Evolutionary conservation across 2,329 filamentous ascomycete genomes (phyloP).

Genomic region (Chrysoporthe austroafricana): DNA sequence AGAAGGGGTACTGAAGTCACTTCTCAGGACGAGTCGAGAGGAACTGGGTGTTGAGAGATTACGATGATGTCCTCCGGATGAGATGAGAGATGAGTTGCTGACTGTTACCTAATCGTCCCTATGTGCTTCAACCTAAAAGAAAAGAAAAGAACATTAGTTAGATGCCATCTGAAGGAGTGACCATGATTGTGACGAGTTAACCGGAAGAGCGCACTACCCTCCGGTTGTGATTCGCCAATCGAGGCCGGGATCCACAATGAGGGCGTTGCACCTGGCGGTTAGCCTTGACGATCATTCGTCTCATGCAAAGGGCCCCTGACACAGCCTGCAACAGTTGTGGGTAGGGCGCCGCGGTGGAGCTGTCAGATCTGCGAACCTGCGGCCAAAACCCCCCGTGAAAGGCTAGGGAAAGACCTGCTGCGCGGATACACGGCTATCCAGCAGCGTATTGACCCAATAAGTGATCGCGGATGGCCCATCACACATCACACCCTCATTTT

Average conservation of each 20-base stretch:
- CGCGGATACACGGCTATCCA: conserved; percentile 1
- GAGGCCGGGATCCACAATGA: neutral
- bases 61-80: neutral
- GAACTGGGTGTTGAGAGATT: neutral
- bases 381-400: neutral
- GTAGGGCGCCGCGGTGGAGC: conserved; percentile 6
- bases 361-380: conserved; percentile 23
- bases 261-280: conserved; percentile 21
- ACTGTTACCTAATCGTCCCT: too few species aligned
- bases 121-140: too few species aligned
- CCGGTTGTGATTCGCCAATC: conserved; percentile 18
- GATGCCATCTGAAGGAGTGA: neutral
- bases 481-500: neutral
- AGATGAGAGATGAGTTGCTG: too few species aligned
- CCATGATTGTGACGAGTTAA: neutral
- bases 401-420: conserved; percentile 6
- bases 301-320: conserved; percentile 24
- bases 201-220: neutral
- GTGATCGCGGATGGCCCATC: conserved; percentile 1
- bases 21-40: neutral
- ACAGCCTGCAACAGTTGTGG: neutral
- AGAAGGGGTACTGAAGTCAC: neutral
- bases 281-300: conserved; percentile 24
- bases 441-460: conserved; percentile 15
- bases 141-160: neutral